Base-by-base conservation (phyloP, 2,329 filamentous ascomycete genomes). In the Fusarium lateritium region DNA sequence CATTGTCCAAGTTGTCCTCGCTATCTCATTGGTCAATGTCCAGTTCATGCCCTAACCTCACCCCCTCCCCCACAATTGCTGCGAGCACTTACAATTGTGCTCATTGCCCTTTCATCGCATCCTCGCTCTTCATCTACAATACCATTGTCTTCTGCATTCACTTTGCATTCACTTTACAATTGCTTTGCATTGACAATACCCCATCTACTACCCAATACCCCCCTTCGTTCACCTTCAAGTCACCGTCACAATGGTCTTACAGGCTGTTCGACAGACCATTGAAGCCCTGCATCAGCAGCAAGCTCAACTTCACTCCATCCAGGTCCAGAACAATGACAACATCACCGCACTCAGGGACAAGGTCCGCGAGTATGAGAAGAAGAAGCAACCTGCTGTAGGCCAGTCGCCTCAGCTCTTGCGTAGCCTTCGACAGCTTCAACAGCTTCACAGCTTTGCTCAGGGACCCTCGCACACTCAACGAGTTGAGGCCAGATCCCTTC, bases 31-130 rank as follows among this genome's bases (percentile, higher is more conserved):
- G 58, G 44, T 1, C 8, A 11, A n/a, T 40, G 31, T 17, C n/a
- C 31, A 19, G 15, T 36, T 9, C n/a, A n/a, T 17, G 14, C 34
- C 17, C 56, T 54, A 54, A 28, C 5, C 17, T 13, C 59, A 62
- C 59, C 19, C 58, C 58, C 58, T 42, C 36, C 40, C 28, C 55
- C 7, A 33, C 13, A 31, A 10, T 17, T n/a, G n/a, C 6, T 24
- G 53, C 19, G 24, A 24, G 34, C n/a, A 19, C 24, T 53, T 42
- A 31, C 28, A 14, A 36, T 34, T 24, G 21, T 22, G 39, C 39
- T 44, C 19, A 34, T 33, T 19, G 8, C 28, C 28, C 17, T 9
- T 52, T 44, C 11, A 45, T 47, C 14, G 24, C 28, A 33, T 17
- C 15, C 42, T 42, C 24, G 21, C 39, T 24, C 28, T 34, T 44